Base-by-base conservation (phyloP, 2,329 filamentous ascomycete genomes). In the Nemania sp. region DNA sequence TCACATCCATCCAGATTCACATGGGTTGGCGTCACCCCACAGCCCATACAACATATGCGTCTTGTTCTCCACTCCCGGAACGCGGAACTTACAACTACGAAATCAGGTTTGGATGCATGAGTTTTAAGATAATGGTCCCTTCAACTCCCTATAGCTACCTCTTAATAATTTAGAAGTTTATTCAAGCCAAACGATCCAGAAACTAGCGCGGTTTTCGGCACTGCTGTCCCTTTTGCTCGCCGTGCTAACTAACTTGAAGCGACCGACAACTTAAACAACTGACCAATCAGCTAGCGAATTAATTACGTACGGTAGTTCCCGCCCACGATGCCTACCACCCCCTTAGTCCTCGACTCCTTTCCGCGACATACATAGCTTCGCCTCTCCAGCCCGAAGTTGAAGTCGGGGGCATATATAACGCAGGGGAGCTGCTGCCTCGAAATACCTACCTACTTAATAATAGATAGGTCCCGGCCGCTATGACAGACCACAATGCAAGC, bases 401-500 rank as follows among this genome's bases (percentile, higher is more conserved):
- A 24, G 32, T 41, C 35, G 35, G n/a, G n/a, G n/a, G 29, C 26
- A 18, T 35, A 22, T 51, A 45, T 47, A 32, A 56, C 51, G 55
- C 51, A 61, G 52, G 57, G 52, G 35, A 57, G 26, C 64, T 38
- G 57, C 62, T 26, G 43, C 47, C 24, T 26, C 38, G 13, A 15
- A 26, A 58, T 49, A 43, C 51, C 26, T 43, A n/a, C n/a, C n/a
- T n/a, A n/a, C n/a, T n/a, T n/a, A n/a, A n/a, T n/a, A n/a, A n/a
- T n/a, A n/a, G n/a, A n/a, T n/a, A 52, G 70, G 70, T 64, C 53
- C 70, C 67, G 58, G 67, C 68, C 74, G 76, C 74, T 64, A 80
- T 80, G 78, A 62, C 67, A 67, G 76, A 75, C 68, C 73, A 79
- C 62, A 71, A 76, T 70, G 73, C 70, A 57, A 74, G 73, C 70